Evolutionary conservation across 768 basidiomycete genomes (phyloP), one percentile per base, ranked within the genome.

Genomic region (Lactarius pseudohatsudake): DNA sequence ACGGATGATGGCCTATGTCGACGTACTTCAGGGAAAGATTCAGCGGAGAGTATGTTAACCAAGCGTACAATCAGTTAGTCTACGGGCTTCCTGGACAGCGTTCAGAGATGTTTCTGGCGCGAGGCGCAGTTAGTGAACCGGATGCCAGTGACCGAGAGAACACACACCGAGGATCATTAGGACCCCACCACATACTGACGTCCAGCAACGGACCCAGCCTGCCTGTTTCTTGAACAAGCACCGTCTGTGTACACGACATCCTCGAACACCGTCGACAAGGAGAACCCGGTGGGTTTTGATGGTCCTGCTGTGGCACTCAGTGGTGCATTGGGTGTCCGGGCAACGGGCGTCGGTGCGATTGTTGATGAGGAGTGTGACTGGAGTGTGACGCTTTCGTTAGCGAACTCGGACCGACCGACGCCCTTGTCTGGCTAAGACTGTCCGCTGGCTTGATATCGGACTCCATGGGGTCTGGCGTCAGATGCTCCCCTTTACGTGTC

Each of bases 171-270:
- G 84, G 75, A 75, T 94, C 90, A 65, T 81, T 73, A 11, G 74
- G 76, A 0, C 89, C 92, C 91, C 92, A 98, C 86, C 88, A 98
- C 0, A 98, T 91, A 0, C 96, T 95, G 53, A 94, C 77, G 1
- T n/a, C 96, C 96, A 0, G 93, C 96, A 50, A 84, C 69, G 0
- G 90, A 82, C 1, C 82, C 85, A 3, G 34, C 36, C 72, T 86
- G 77, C 0, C 96, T 96, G 73, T 98, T 98, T 2, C 88, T 86
- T 72, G 84, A 85, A 69, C 93, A 94, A 7, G 94, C 90, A 13
- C 96, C 96, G 75, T 98, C 96, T 22, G 84, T 88, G 71, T 92
- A 96, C 1, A 94, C 94, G 15, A 90, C 78, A 50, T 78, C 75
- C 70, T 75, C 77, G 3, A 72, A 74, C 2, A 45, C 59, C 64